Percentiles rank a stretch among this genome's conserved stretches.
These are phyloP conservation scores for Eucalyptus pauciflora DNA, from an alignment of 345 rosid genomes.

Conservation along the genomic window DNA sequence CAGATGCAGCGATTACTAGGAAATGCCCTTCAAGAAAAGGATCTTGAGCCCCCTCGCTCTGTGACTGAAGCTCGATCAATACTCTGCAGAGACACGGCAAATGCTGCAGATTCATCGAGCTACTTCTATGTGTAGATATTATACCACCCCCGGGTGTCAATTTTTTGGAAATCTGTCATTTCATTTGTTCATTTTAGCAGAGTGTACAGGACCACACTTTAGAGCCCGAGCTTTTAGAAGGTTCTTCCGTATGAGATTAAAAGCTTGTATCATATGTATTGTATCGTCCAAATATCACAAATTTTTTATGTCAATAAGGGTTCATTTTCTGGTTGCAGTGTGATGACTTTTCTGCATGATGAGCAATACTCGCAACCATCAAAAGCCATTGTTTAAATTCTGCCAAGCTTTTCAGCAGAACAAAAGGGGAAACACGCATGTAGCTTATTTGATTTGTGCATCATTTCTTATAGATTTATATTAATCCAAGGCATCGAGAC, in stretches of 20 bases:
- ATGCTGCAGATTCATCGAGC: conserved; percentile 43
- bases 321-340: background rate
- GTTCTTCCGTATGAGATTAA: background rate
- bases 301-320: background rate
- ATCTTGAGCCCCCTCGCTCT: conserved; percentile 82
- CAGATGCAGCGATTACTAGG: conserved; percentile 91
- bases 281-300: background rate
- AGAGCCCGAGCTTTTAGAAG: background rate
- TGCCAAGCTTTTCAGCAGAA: background rate
- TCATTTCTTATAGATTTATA: background rate
- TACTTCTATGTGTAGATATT: conserved; percentile 52
- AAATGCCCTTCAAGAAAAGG: conserved; percentile 82
- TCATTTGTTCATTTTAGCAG: background rate
- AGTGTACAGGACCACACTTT: background rate
- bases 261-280: background rate
- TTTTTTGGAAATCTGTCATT: background rate
- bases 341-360: background rate
- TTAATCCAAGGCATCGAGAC: background rate
- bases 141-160: background rate
- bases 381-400: background rate
- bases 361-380: background rate
- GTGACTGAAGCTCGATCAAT: conserved; percentile 93
- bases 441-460: background rate
- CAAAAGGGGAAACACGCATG: background rate
- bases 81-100: conserved; percentile 74